phyloP scores from a whole-genome alignment of 2,329 filamentous ascomycete genomes.

The Alternaria sp. region DNA sequence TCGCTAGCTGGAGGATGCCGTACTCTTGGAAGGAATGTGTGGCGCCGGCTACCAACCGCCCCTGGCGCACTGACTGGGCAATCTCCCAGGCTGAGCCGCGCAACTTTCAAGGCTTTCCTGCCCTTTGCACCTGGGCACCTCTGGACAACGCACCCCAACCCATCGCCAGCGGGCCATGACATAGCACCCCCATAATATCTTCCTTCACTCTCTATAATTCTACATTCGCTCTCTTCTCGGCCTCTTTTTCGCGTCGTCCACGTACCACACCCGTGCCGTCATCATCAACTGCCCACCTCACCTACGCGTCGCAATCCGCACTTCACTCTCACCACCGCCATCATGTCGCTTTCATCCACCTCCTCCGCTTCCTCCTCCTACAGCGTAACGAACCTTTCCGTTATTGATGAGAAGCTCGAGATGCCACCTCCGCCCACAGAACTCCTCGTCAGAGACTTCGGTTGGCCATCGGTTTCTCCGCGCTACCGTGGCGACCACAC shows the following conservation, averaged over 20 bases:
- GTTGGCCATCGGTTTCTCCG: slow-evolving; percentile 29
- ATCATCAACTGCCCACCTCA: not conserved
- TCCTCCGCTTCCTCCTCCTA: slow-evolving; percentile 10
- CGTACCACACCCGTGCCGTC: slow-evolving; percentile 1
- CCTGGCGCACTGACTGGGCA: slow-evolving; percentile 19
- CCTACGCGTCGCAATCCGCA: slow-evolving; percentile 12
- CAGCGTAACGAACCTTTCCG: slow-evolving; percentile 16
- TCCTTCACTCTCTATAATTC: not conserved
- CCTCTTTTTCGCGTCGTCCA: not conserved
- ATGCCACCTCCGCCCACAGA: slow-evolving; percentile 5
- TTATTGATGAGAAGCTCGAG: slow-evolving; percentile 20
- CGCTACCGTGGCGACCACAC: slow-evolving; percentile 35
- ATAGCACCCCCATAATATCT: slow-evolving; percentile 3
- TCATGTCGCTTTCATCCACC: slow-evolving; percentile 14
- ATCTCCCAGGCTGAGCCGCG: slow-evolving; percentile 3
- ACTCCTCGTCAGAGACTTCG: slow-evolving; percentile 31
- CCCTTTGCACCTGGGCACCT: not conserved
- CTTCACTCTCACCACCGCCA: not conserved
- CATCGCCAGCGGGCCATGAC: slow-evolving; percentile 7
- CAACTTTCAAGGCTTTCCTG: slow-evolving; percentile 12
- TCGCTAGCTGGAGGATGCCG: slow-evolving; percentile 10
- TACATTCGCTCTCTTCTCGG: not conserved
- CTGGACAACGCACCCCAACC: slow-evolving; percentile 2
- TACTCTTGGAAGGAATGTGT: slow-evolving; percentile 15
- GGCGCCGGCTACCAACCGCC: slow-evolving; percentile 13